Base-by-base conservation (phyloP, 768 basidiomycete genomes). In the Mycena capillaripes region DNA sequence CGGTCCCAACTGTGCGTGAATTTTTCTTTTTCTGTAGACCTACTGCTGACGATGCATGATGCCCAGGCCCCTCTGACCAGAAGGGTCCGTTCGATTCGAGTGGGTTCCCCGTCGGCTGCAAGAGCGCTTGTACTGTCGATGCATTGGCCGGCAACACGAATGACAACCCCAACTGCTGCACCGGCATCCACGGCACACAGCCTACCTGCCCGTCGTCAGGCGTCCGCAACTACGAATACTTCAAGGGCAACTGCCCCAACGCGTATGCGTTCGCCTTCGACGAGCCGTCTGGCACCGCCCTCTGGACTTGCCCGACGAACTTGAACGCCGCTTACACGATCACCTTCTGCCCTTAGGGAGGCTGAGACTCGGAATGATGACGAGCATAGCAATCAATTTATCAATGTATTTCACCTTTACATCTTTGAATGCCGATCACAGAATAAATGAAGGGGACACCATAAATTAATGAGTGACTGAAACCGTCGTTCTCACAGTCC, bases 201-300 rank as follows among this genome's bases (percentile, higher is more conserved):
- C 64, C 69, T 0, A 77, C 76, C 12, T 76, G 76, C 63, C 76
- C 76, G 4, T 7, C 67, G 21, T 70, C 68, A 16, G 76, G 76
- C n/a, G 76, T 77, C 46, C 27, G 29, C 16, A 56, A 73, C 68
- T 77, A 77, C 70, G 34, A 42, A 23, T 76, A 72, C 65, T 77
- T 77, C 70, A 76, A 84, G 76, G 30, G 44, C 46, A 80, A 73
- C 64, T 84, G 83, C 77, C 84, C 83, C 11, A 76, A 82, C 60
- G 76, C 85, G 1, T 87, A 87, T 56, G 86, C 81, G 0, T 89
- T 86, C 70, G 85, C 87, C 4, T 88, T 78, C 74, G 88, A 89
- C 46, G 46, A 48, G 46, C n/a, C 46, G 46, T n/a, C 21, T 6
- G 21, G 46, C 11, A 48, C 46, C 21, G 46, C 46, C 21, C 46